Base-by-base conservation (phyloP, 1,284 basidiomycete species). In the Sanghuangporus weigelae region DNA sequence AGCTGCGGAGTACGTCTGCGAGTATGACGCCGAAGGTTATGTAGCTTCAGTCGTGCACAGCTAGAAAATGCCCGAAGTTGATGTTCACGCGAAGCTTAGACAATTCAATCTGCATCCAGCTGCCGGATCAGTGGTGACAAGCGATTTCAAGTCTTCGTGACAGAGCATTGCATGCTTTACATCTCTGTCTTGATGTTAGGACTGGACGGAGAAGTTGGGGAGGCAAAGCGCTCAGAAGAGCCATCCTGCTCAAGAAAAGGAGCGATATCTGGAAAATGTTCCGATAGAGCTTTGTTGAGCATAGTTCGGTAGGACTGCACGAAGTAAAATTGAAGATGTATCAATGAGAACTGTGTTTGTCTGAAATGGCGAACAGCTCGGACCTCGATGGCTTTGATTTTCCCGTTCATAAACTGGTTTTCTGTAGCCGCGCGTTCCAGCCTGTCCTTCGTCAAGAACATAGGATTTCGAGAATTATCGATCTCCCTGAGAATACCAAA, bases 321-420 rank as follows among this genome's bases (percentile, higher is more conserved):
- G 42, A 23, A 26, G 21, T 50, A 38, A 39, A 19, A 21, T 31
- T 3, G 44, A 23, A 5, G 21, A n/a, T 40, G 39, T 14, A 31
- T 40, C 11, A 38, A 8, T 19, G n/a, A 7, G 35, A 40, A 19
- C 23, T 31, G 54, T 7, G n/a, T 46, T 36, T 16, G 26, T 19
- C 57, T 26, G 21, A n/a, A 6, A 26, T 16, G 23, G n/a, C 16
- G 51, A 31, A 31, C 39, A 6, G 6, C 16, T 75, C 81, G 70
- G 68, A 92, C 90, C 59, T 84, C 80, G 36, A 93, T 81, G 3
- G 90, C 89, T 51, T 83, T 80, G 51, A 93, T 87, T 71, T 93
- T 93, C n/a, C 89, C 92, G 71, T 93, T 92, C 83, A 93, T 91
- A 69, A 92, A 93, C 73, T 92, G 90, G 71, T 93, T 94, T 75